A percentile compares a stretch with the other conserved stretches of the same genome.
These are phyloP conservation scores for Cynanchum wilfordii DNA, from an alignment of 257 asterid genomes.

Conservation along the genomic window DNA sequence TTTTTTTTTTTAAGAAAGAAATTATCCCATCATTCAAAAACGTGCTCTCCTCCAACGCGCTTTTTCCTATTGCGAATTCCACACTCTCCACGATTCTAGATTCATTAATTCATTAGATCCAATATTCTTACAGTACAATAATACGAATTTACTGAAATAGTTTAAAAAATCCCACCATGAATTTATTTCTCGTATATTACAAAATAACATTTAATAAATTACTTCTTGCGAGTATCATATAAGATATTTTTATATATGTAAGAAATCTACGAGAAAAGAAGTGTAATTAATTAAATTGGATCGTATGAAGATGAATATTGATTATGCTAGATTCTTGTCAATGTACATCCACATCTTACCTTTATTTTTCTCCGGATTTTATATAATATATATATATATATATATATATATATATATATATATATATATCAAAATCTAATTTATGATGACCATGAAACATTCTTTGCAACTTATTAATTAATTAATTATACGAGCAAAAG, in stretches of 20 bases:
- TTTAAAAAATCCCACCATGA: no score
- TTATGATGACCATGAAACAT: not conserved
- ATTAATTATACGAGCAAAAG: not conserved
- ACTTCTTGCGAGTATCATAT: no score
- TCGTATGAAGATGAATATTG: constrained; percentile 2
- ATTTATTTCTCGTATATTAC: no score
- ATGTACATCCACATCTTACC: not conserved
- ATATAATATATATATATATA: no score
- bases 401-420: not conserved
- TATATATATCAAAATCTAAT: not conserved
- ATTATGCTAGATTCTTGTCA: constrained; percentile 13
- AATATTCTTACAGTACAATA: no score
- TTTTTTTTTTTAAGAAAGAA: constrained; percentile 21
- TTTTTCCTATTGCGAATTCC: not conserved
- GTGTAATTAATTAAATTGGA: not conserved
- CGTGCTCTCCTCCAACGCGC: constrained; percentile 43
- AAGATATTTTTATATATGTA: no score
- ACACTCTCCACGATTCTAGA: not conserved
- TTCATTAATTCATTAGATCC: not conserved
- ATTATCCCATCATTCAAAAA: constrained; percentile 21
- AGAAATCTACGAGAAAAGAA: not conserved
- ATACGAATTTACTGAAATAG: no score
- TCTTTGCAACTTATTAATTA: not conserved
- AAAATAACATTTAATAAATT: no score
- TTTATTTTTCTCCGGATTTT: not conserved